phyloP scores from a whole-genome alignment of 2,329 filamentous ascomycete genomes.

The Lecanicillium sp. region DNA sequence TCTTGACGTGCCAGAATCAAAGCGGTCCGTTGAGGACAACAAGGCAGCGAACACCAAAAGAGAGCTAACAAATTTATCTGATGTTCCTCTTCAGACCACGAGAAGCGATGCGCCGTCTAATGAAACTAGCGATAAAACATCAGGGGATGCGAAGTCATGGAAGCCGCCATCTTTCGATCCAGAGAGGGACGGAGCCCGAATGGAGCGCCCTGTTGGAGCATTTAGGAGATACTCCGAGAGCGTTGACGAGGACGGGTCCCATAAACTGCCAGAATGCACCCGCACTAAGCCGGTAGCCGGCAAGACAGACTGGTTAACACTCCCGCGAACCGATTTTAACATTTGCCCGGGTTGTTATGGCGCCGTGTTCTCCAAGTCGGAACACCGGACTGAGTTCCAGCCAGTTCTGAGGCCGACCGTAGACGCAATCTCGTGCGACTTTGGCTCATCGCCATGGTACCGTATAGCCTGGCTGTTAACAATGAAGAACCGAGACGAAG shows the following conservation, averaged over 20 bases:
- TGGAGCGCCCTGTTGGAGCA: slow-evolving; percentile 33
- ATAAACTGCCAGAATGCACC: slow-evolving; percentile 59
- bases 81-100: not conserved
- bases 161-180: slow-evolving; percentile 38
- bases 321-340: slow-evolving; percentile 64
- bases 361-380: slow-evolving; percentile 57
- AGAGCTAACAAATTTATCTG: slow-evolving; percentile 3
- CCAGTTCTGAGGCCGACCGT: slow-evolving; percentile 48
- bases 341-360: slow-evolving; percentile 78
- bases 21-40: not conserved
- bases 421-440: slow-evolving; percentile 62
- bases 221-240: slow-evolving; percentile 47
- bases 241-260: slow-evolving; percentile 18
- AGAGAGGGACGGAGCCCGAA: slow-evolving; percentile 20
- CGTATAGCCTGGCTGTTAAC: slow-evolving; percentile 78
- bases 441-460: slow-evolving; percentile 71
- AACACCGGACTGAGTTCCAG: slow-evolving; percentile 58
- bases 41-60: too few relatives aligned
- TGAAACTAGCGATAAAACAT: not conserved
- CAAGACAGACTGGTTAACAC: slow-evolving; percentile 71
- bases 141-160: slow-evolving; percentile 28
- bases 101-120: too few relatives aligned
- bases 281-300: slow-evolving; percentile 53
- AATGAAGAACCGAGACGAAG: slow-evolving; percentile 56
- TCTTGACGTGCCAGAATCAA: slow-evolving; percentile 10